Evolutionary conservation across 2,329 filamentous ascomycete species (phyloP).

Genomic region (Xylariaceae sp.): DNA sequence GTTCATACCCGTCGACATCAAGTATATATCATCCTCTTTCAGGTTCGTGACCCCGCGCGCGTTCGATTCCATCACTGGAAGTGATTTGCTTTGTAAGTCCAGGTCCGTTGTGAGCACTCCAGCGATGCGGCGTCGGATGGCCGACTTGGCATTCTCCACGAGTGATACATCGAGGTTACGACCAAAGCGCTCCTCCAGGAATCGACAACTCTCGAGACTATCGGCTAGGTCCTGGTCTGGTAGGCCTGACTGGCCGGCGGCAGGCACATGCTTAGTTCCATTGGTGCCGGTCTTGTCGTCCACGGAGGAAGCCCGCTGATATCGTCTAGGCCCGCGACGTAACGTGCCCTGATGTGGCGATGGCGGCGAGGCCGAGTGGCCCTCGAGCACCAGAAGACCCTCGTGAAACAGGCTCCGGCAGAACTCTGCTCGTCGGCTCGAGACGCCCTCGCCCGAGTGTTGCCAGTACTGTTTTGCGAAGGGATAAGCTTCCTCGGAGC

Average conservation of each 20-base stretch:
- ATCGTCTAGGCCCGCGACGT: slow-evolving; percentile 74
- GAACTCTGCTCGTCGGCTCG: slow-evolving; percentile 87
- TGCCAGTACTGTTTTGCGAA: slow-evolving; percentile 96
- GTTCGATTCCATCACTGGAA: slow-evolving; percentile 47
- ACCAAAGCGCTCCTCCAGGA: slow-evolving; percentile 92
- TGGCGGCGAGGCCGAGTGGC: slow-evolving; percentile 24
- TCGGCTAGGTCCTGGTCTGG: slow-evolving; percentile 35
- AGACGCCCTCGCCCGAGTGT: slow-evolving; percentile 89
- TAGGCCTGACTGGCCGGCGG: slow-evolving; percentile 14
- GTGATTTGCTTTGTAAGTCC: slow-evolving; percentile 57
- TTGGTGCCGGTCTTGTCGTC: slow-evolving; percentile 30
- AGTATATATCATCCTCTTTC: slow-evolving; percentile 81
- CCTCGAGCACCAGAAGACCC: slow-evolving; percentile 49
- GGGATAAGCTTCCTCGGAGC: slow-evolving; percentile 62
- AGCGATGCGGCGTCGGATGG: slow-evolving; percentile 83
- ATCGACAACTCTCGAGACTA: slow-evolving; percentile 67
- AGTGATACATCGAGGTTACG: slow-evolving; percentile 81
- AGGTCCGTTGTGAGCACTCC: slow-evolving; percentile 75
- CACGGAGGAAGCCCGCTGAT: slow-evolving; percentile 59
- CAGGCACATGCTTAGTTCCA: slow-evolving; percentile 14
- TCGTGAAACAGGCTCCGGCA: slow-evolving; percentile 74
- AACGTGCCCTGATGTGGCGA: slow-evolving; percentile 35
- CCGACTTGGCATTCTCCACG: slow-evolving; percentile 77
- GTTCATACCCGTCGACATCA: slow-evolving; percentile 91
- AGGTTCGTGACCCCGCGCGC: slow-evolving; percentile 61